A percentile compares a stretch with the other conserved stretches of the same genome.
These are phyloP conservation scores for Trichoderma breve DNA, from an alignment of 2,329 filamentous ascomycete genomes.

Conservation along the genomic window DNA sequence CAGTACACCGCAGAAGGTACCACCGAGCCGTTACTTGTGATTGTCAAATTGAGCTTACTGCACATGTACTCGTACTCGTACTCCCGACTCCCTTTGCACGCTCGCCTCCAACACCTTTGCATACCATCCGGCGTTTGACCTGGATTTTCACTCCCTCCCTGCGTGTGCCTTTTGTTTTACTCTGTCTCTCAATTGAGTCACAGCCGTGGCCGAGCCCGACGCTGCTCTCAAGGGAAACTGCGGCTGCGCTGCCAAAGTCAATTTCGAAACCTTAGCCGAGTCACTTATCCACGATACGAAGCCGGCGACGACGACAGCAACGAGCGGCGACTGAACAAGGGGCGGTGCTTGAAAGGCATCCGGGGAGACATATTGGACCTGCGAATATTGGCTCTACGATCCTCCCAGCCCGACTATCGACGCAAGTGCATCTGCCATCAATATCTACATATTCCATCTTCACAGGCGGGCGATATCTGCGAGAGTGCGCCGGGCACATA, in stretches of 20 bases:
- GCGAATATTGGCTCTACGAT: conserved; percentile 11
- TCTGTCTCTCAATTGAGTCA: conserved; percentile 20
- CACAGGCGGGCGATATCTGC: neutral
- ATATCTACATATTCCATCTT: neutral
- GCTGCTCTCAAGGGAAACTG: neutral
- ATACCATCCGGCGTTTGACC: conserved; percentile 20
- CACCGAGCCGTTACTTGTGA: neutral
- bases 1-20: neutral
- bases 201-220: neutral
- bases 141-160: conserved; percentile 13
- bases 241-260: conserved; percentile 10
- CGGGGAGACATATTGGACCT: neutral
- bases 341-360: neutral
- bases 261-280: conserved; percentile 9
- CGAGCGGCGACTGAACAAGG: conserved; percentile 4
- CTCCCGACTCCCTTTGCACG: neutral
- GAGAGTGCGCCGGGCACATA: neutral
- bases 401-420: neutral
- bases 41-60: conserved; percentile 6
- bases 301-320: neutral
- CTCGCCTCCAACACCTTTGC: conserved; percentile 5
- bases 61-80: neutral
- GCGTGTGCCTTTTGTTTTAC: conserved; percentile 17
- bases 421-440: conserved; percentile 3
- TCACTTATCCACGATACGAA: neutral